These are phyloP conservation scores for Acacia acuminata DNA, from an alignment of 306 rosid species.

Conservation along the genomic window DNA sequence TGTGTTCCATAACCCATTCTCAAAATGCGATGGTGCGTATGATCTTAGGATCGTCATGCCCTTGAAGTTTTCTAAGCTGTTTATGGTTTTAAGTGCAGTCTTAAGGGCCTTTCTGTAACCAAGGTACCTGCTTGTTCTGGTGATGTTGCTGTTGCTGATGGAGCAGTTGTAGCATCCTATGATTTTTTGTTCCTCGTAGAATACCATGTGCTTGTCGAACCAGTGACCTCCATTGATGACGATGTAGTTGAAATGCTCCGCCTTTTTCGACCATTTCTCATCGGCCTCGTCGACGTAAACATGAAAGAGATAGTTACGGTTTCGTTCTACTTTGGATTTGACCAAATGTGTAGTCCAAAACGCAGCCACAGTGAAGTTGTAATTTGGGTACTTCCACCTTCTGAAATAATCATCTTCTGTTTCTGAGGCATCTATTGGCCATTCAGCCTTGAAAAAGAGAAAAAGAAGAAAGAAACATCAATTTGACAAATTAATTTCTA, in stretches of 20 bases:
- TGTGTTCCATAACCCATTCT: slow-evolving; percentile 73
- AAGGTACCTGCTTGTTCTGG: slow-evolving; percentile 64
- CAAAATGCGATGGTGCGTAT: slow-evolving; percentile 84
- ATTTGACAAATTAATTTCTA: too few relatives aligned
- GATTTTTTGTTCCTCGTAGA: slow-evolving; percentile 48
- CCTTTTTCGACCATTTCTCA: slow-evolving; percentile 61
- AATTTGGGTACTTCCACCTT: slow-evolving; percentile 68
- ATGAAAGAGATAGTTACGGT: slow-evolving; percentile 50
- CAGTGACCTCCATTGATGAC: slow-evolving; percentile 82
- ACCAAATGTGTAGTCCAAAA: slow-evolving; percentile 87
- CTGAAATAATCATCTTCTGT: slow-evolving; percentile 55
- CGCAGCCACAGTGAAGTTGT: slow-evolving; percentile 81
- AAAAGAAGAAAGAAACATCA: too few relatives aligned
- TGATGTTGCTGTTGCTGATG: slow-evolving; percentile 52
- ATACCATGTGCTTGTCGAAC: slow-evolving; percentile 64
- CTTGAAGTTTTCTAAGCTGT: slow-evolving; percentile 50
- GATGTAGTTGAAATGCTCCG: slow-evolving; percentile 58
- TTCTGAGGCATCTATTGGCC: slow-evolving; percentile 77
- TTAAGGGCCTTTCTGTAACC: slow-evolving; percentile 71
- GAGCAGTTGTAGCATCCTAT: slow-evolving; percentile 78
- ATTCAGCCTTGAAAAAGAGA: slow-evolving; percentile 64
- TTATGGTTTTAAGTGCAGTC: slow-evolving; percentile 68
- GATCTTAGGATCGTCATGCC: slow-evolving; percentile 72
- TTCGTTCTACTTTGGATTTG: slow-evolving; percentile 43
- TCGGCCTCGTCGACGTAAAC: slow-evolving; percentile 79